A percentile compares a stretch with the other conserved stretches of the same genome.
These are phyloP conservation scores for Pseudofabraea citricarpa DNA, from an alignment of 2,329 filamentous ascomycete genomes.

Conservation along the genomic window DNA sequence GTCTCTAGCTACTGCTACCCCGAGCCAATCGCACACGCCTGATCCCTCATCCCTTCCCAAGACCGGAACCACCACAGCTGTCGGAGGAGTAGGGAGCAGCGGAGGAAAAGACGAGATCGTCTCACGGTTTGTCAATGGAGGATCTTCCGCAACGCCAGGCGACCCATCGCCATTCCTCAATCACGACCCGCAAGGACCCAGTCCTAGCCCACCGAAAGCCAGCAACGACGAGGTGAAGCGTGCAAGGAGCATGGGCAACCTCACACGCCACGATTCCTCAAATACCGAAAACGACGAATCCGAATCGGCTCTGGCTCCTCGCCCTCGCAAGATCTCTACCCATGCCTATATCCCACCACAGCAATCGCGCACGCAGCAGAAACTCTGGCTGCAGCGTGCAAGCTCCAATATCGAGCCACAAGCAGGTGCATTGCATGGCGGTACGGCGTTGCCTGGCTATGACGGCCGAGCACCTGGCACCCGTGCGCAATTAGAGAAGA, in stretches of 20 bases:
- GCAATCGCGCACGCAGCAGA: constrained; percentile 68
- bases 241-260: constrained; percentile 25
- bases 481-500: constrained; percentile 61
- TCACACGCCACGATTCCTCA: constrained; percentile 14
- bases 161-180: constrained; percentile 45
- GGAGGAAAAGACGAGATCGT: constrained; percentile 41
- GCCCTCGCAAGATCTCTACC: constrained; percentile 24
- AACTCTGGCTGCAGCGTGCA: constrained; percentile 68
- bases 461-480: constrained; percentile 60
- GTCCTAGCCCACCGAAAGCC: constrained; percentile 6
- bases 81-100: no score
- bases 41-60: constrained; percentile 30
- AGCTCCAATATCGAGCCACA: constrained; percentile 66
- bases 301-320: constrained; percentile 40
- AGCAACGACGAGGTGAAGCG: constrained; percentile 20
- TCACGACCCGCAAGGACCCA: constrained; percentile 14
- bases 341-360: constrained; percentile 28
- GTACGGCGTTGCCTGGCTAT: constrained; percentile 40
- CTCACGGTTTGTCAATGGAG: constrained; percentile 53
- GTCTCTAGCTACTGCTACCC: constrained; percentile 49
- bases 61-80: constrained; percentile 11
- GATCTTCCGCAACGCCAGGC: constrained; percentile 40
- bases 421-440: constrained; percentile 35
- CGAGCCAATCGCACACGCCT: constrained; percentile 15
- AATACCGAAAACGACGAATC: constrained; percentile 32